These are phyloP conservation scores for Babjeviella inositovora DNA, from an alignment of 805 yeast genomes.

Conservation along the genomic window DNA sequence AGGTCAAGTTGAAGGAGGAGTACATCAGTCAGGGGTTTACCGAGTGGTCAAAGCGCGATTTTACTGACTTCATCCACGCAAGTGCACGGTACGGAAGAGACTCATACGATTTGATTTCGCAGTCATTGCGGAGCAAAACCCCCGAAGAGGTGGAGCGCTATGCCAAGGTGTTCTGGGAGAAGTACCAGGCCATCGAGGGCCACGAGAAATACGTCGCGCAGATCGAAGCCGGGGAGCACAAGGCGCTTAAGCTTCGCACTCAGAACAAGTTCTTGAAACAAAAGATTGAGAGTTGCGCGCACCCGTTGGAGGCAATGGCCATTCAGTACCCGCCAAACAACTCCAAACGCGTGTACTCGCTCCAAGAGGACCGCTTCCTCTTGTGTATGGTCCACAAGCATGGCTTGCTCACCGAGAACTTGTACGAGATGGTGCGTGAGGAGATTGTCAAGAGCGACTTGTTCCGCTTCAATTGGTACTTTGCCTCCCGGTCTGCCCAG, in stretches of 20 bases:
- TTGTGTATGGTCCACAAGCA: slow-evolving; percentile 42
- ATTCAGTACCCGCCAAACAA: slow-evolving; percentile 75
- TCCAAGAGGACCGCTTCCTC: slow-evolving; percentile 55
- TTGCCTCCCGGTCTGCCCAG: slow-evolving; percentile 53
- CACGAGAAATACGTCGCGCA: slow-evolving; percentile 56
- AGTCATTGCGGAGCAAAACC: slow-evolving; percentile 38
- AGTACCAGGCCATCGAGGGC: slow-evolving; percentile 46
- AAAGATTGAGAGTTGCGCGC: slow-evolving; percentile 35
- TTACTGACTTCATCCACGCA: slow-evolving; percentile 54
- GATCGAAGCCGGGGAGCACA: slow-evolving; percentile 61
- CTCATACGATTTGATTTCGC: slow-evolving; percentile 28
- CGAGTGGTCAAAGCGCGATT: slow-evolving; percentile 63
- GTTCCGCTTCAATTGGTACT: slow-evolving; percentile 62
- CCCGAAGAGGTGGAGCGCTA: slow-evolving; percentile 44
- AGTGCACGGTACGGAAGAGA: slow-evolving; percentile 53
- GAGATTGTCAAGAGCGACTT: slow-evolving; percentile 43
- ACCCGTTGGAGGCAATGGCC: slow-evolving; percentile 44
- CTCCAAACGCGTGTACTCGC: slow-evolving; percentile 58
- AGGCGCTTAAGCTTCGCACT: slow-evolving; percentile 30
- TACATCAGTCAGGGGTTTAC: slow-evolving; percentile 42
- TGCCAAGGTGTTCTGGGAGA: slow-evolving; percentile 46
- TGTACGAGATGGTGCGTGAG: slow-evolving; percentile 49
- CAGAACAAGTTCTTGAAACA: slow-evolving; percentile 39
- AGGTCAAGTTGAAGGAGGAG: slow-evolving; percentile 31
- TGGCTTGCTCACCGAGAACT: slow-evolving; percentile 43